Evolutionary conservation across 345 rosid species (phyloP).

Genomic region (Corchorus olitorius): DNA sequence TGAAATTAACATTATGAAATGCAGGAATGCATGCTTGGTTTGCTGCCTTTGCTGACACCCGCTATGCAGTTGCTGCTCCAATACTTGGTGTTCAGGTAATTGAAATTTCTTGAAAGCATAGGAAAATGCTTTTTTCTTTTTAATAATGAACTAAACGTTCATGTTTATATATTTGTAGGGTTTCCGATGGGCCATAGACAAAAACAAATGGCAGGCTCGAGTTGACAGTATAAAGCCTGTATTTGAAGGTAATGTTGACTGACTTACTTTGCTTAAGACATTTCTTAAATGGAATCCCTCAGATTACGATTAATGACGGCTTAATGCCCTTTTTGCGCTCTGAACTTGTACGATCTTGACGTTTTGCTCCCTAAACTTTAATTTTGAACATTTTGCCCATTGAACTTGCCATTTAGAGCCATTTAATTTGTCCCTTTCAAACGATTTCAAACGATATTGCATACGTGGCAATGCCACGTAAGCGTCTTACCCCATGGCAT

Average conservation of each 20-base stretch:
- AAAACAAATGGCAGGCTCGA: slow-evolving; percentile 80
- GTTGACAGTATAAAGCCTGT: slow-evolving; percentile 75
- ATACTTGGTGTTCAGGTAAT: slow-evolving; percentile 87
- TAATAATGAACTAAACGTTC: slow-evolving; percentile 3
- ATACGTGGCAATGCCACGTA: too few relatives aligned
- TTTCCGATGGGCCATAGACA: slow-evolving; percentile 85
- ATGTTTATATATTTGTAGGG: slow-evolving; percentile 49
- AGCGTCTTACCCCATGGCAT: too few relatives aligned
- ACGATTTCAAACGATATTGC: too few relatives aligned
- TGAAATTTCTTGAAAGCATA: background rate
- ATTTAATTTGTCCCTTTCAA: too few relatives aligned
- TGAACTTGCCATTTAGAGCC: too few relatives aligned
- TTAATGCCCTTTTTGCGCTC: too few relatives aligned
- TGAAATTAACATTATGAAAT: slow-evolving; percentile 22
- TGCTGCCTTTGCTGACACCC: slow-evolving; percentile 78
- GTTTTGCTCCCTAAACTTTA: too few relatives aligned
- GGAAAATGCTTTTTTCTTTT: background rate
- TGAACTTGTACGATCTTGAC: too few relatives aligned
- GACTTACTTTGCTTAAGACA: background rate
- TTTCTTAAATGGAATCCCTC: background rate
- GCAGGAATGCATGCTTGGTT: slow-evolving; percentile 99
- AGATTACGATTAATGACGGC: too few relatives aligned
- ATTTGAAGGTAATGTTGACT: slow-evolving; percentile 66
- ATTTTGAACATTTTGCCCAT: too few relatives aligned
- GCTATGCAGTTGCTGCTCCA: slow-evolving; percentile 71